A percentile compares a stretch with the other conserved stretches of the same genome.
Evolutionary conservation across 169 alveolate species (phyloP).

Genomic region (Eimeria tenella): DNA sequence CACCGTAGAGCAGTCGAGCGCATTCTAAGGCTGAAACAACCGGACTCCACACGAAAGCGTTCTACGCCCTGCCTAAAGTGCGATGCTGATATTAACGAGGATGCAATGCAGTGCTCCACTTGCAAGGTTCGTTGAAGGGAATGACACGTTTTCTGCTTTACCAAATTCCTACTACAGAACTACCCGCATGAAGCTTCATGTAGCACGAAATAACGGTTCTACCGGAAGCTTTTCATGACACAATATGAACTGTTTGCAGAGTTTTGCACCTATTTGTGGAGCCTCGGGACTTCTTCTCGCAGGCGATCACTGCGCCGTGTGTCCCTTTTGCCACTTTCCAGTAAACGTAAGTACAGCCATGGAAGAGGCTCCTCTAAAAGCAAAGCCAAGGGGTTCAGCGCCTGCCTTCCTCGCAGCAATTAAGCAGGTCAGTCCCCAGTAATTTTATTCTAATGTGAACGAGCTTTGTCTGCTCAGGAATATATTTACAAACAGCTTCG

Average conservation of each 20-base stretch:
- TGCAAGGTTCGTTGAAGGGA: slow-evolving; percentile 13
- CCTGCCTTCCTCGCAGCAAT: not conserved
- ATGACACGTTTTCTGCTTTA: not conserved
- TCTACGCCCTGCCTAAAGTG: not conserved
- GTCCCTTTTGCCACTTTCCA: slow-evolving; percentile 18
- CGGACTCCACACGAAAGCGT: not conserved
- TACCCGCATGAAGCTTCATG: not conserved
- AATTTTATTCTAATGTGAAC: not conserved
- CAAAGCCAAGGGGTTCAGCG: too few relatives aligned
- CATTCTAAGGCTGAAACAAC: slow-evolving; percentile 17
- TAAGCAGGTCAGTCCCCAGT: not conserved
- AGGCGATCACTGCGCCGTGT: slow-evolving; percentile 26
- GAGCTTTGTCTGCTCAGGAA: not conserved
- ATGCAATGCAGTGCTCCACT: slow-evolving; percentile 8
- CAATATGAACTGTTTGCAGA: not conserved
- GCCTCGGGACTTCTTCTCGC: slow-evolving; percentile 21
- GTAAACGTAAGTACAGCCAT: not conserved
- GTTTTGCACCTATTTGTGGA: not conserved
- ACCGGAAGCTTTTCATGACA: too few relatives aligned
- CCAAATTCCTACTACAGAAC: not conserved
- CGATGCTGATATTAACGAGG: not conserved
- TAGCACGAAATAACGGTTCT: not conserved
- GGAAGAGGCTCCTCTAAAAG: too few relatives aligned
- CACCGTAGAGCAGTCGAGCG: slow-evolving; percentile 25
- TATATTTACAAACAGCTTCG: not conserved